Evolutionary conservation across 2,329 filamentous ascomycete species (phyloP), one percentile per base, ranked within the genome.

Genomic region (Exophiala dermatitidis): DNA sequence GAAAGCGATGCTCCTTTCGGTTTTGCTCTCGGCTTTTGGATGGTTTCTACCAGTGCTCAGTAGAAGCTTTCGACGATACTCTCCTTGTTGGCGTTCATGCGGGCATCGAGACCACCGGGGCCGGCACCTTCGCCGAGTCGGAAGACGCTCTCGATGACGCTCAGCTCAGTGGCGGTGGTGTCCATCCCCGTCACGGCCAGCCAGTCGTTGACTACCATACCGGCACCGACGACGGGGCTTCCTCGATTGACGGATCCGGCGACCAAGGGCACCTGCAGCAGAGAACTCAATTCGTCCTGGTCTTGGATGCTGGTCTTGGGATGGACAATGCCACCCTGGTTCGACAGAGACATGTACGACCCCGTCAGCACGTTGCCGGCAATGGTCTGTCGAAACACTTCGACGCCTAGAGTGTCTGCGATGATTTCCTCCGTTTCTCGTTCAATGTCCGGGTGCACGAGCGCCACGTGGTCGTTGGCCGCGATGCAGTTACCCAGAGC

Each of bases 21-120:
- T 19, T 19, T 19, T 19, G 19, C 19, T 19, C 19, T 19, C 19
- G 19, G 19, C 19, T 19, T 19, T 19, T 19, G 19, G 19, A 19
- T 19, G 19, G 19, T 19, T 19, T 19, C 19, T 19, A 10, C 36
- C 10, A 38, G n/a, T 4, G 42, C 3, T 33, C 49, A 98, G 77
- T 98, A 98, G 76, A 97, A 98, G 66, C 88, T 95, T 78, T 98
- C 93, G 58, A 98, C 93, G 82, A 98, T 95, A 62, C 90, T 93
- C 71, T 97, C 91, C 81, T 96, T 97, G 77, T 96, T 84, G 48
- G 84, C 86, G 70, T 88, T 88, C 61, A 63, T 63, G 46, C 54
- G 59, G 28, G 89, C 65, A 81, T 84, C 66, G 82, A 60, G 41
- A 30, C 52, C 58, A 33, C 45, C 82, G 47, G 89, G 85, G 4